phyloP scores from a whole-genome alignment of 495 filamentous ascomycete genomes.

The Aspergillus nanangensis region DNA sequence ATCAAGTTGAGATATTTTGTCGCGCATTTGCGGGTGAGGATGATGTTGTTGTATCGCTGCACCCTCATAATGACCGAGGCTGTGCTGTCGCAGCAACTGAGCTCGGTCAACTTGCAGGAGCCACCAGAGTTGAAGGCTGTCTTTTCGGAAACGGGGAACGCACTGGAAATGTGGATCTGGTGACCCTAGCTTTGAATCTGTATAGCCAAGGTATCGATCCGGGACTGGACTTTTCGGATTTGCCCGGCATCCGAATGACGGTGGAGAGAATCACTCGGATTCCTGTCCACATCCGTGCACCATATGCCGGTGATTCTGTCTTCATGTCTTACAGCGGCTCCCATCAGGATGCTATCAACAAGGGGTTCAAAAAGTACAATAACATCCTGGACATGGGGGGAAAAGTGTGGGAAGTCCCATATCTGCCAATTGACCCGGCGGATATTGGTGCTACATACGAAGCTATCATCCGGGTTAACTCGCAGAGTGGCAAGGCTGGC shows the following conservation, averaged over 20 bases:
- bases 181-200: constrained; percentile 82
- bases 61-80: constrained; percentile 85
- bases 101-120: constrained; percentile 83
- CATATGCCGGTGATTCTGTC: constrained; percentile 79
- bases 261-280: constrained; percentile 85
- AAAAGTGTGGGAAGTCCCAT: constrained; percentile 63
- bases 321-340: constrained; percentile 82
- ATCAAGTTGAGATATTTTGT: constrained; percentile 89
- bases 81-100: constrained; percentile 79
- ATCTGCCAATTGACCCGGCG: constrained; percentile 79
- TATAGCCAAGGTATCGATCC: constrained; percentile 85
- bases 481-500: constrained; percentile 83
- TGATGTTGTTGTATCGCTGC: constrained; percentile 67
- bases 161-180: constrained; percentile 92
- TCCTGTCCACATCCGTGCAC: constrained; percentile 71
- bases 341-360: constrained; percentile 91
- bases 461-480: constrained; percentile 87
- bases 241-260: constrained; percentile 67
- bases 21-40: constrained; percentile 60
- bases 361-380: no score
- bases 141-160: constrained; percentile 88
- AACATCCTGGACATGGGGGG: constrained; percentile 51
- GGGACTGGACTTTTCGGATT: constrained; percentile 74
- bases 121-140: constrained; percentile 81
- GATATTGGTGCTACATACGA: constrained; percentile 88